Percentiles rank a stretch among this genome's conserved stretches.
These are phyloP conservation scores for Pseudonitzschia pungens DNA, from an alignment of 108 stramenopile species.

Conservation along the genomic window DNA sequence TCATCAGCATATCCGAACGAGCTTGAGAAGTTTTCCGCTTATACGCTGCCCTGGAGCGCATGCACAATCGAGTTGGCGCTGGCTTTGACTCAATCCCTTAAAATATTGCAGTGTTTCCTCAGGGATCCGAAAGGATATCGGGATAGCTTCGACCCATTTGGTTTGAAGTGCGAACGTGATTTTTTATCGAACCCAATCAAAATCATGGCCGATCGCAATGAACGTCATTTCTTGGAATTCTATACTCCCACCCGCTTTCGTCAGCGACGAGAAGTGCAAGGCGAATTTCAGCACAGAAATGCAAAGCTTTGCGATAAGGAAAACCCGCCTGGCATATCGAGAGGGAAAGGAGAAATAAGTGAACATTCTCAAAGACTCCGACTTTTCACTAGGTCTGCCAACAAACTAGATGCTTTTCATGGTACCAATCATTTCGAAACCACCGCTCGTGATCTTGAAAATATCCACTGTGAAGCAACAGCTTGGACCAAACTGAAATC, in stretches of 20 bases:
- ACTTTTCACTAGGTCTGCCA: conserved; percentile 1
- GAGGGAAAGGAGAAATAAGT: background rate
- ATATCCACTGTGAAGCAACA: background rate
- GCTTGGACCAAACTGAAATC: background rate
- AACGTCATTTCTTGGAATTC: conserved; percentile 20
- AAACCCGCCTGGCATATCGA: background rate
- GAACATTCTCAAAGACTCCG: background rate
- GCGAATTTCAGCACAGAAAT: background rate
- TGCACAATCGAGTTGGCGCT: background rate
- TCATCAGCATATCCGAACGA: background rate
- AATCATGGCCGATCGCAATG: conserved; percentile 5
- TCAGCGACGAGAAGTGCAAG: background rate
- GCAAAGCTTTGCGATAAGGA: background rate
- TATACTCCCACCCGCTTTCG: conserved; percentile 8
- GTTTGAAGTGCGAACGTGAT: background rate
- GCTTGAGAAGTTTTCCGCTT: background rate
- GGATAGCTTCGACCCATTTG: background rate
- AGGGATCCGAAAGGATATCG: background rate
- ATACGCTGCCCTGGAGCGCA: background rate
- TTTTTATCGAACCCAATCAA: background rate
- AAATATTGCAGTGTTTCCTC: background rate
- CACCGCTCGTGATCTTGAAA: background rate
- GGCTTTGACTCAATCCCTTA: background rate
- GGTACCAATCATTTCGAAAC: background rate
- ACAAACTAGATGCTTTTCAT: background rate